Conservation (phyloP, 139 green algal genomes). For the Nannochloris sp. region DNA sequence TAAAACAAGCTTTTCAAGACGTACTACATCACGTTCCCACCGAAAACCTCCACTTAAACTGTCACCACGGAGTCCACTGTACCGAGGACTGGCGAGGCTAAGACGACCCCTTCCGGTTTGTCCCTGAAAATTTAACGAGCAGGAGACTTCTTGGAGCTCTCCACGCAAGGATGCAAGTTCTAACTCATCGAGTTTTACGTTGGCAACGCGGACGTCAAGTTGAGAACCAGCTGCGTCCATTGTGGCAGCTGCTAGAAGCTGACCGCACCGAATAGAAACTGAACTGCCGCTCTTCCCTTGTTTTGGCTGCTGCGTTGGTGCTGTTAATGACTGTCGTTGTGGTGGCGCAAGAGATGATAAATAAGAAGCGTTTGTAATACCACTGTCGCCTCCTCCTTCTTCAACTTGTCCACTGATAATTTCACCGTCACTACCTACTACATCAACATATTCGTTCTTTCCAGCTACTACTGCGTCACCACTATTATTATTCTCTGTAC, state of each 20-base stretch:
- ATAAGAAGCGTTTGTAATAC: too few species aligned
- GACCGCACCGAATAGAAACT: constrained; percentile 42
- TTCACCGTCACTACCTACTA: background rate
- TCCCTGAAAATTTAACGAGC: constrained; percentile 63
- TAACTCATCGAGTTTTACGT: constrained; percentile 77
- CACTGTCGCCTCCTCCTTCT: too few species aligned
- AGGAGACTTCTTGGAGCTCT: constrained; percentile 45
- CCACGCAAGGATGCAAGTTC: constrained; percentile 78
- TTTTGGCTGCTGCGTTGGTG: background rate
- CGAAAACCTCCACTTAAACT: constrained; percentile 38
- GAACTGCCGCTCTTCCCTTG: constrained; percentile 17
- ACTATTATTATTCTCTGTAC: too few species aligned
- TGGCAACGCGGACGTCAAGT: constrained; percentile 23
- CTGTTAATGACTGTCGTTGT: background rate
- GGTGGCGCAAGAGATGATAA: background rate
- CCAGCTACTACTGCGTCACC: background rate
- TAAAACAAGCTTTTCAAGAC: constrained; percentile 71
- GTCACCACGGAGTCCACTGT: constrained; percentile 60
- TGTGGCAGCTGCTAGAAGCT: constrained; percentile 28
- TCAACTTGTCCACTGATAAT: background rate
- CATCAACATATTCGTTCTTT: background rate
- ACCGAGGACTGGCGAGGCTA: constrained; percentile 48
- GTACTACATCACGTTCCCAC: constrained; percentile 81
- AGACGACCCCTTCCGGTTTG: constrained; percentile 42
- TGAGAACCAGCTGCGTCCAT: constrained; percentile 10